A percentile compares a stretch with the other conserved stretches of the same genome.
Evolutionary conservation across 192 early-diverging fungal species (phyloP).

Genomic region (Dissophora globulifera): DNA sequence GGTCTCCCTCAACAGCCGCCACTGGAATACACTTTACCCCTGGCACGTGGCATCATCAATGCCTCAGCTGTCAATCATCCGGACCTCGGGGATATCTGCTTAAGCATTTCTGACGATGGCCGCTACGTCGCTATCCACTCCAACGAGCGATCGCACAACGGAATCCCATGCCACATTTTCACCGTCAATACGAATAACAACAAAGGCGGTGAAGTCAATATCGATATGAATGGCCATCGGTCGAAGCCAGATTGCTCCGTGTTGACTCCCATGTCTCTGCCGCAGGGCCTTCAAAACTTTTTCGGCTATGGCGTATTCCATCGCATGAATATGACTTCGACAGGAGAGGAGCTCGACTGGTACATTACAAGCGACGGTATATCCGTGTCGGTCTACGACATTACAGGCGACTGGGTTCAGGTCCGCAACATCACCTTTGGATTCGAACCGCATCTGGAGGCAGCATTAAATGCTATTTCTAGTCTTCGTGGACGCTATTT

Average conservation of each 20-base stretch:
- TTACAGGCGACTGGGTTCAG: background rate
- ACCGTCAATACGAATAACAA: too few species aligned
- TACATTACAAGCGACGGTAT: too few species aligned
- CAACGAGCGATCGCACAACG: background rate
- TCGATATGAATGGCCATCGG: too few species aligned
- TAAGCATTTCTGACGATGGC: background rate
- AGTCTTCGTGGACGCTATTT: conserved; percentile 5
- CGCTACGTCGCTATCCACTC: background rate
- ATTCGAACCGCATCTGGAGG: background rate
- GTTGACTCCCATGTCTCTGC: too few species aligned
- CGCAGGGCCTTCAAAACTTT: background rate
- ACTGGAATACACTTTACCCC: background rate
- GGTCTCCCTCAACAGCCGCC: background rate
- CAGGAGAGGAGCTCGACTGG: too few species aligned
- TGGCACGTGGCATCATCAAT: background rate
- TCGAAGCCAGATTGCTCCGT: too few species aligned
- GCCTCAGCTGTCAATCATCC: conserved; percentile 1
- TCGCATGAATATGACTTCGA: background rate
- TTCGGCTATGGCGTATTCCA: background rate
- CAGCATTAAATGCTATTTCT: background rate
- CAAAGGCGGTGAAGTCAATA: too few species aligned
- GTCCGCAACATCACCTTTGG: background rate
- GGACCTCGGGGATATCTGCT: conserved; percentile 3
- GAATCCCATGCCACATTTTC: conserved; percentile 7
- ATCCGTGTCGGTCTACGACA: background rate